Base-by-base conservation (phyloP, 2,329 filamentous ascomycete genomes). In the Fusarium sp. region DNA sequence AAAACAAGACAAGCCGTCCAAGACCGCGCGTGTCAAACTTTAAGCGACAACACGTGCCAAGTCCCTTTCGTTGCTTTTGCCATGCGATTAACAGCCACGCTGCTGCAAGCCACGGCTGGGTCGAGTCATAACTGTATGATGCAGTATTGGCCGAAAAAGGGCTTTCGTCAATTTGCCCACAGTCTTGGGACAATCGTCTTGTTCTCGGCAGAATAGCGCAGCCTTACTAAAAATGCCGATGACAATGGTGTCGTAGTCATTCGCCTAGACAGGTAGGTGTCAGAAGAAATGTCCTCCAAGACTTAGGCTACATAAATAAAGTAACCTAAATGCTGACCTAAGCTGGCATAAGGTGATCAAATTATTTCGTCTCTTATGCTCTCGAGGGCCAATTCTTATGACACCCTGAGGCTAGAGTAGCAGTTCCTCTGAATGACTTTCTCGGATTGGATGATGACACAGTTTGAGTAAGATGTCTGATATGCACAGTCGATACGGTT, bases 41-140 rank as follows among this genome's bases (percentile, higher is more conserved):
- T 74, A 67, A 70, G 63, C 68, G 66, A 74, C 62, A 43, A 70
- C 73, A 75, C 73, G 73, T 75, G 73, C 69, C 60, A 72, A 67
- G 68, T 70, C 66, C 61, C 67, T 61, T 61, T 51, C 43, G 54
- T 75, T 70, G 58, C 67, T 65, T 72, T 66, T 70, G 59, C 62
- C 49, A 60, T 69, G 65, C 63, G 46, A 58, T 65, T 64, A 61
- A 48, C 44, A 58, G 53, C 60, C 56, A 61, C 61, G 58, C 71
- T 59, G 63, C 69, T 32, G 52, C 41, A 69, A 73, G 70, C 73
- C 65, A 74, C 62, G 62, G 62, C 60, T 70, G 49, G 59, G 53
- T 58, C 62, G 58, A 65, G 70, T 70, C 65, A 64, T 63, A 58
- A 49, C 18, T 64, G 44, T 40, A 48, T 64, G 61, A 64, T 64